Evolutionary conservation across 192 early-diverging fungal species (phyloP), one percentile per base, ranked within the genome.

Genomic region (Chytriomyces confervae): DNA sequence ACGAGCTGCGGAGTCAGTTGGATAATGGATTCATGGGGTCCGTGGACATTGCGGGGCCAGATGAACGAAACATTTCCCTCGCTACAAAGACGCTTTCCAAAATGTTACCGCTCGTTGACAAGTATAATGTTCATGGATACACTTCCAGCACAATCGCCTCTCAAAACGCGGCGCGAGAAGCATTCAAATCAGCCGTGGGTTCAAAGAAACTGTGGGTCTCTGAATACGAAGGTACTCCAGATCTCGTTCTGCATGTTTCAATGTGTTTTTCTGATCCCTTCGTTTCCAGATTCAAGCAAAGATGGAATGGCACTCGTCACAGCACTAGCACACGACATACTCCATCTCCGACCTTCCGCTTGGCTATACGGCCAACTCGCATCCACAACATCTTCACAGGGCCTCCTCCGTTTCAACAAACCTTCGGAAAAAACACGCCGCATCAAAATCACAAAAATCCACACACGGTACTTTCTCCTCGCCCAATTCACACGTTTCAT

Each of bases 401-500:
- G 36, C 36, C 36, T 36, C 36, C 36, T 36, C 36, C 36, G 36
- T 36, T 36, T 36, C 36, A 36, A 36, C 36, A 36, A 36, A 36
- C 36, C 36, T 1, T 36, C 36, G 0, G 36, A 36, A 36, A 36
- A 36, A 36, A 3, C 36, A 2, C 36, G 36, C 36, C 36, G 36
- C 36, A 1, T 36, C 36, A 36, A 36, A 23, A 18, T 27, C 61
- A 45, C 66, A 7, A 63, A 71, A 9, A 46, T 80, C 23, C 23
- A 16, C 18, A 23, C 51, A 2, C 69, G 66, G 43, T 67, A 69
- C 74, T 80, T 20, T 62, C 77, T 80, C n/a, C 73, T 71, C 47
- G 79, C 79, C 45, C 79, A 80, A 24, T 80, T 80, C 65, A 79
- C 79, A 24, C 65, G 79, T 4, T 80, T 79, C 66, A 79, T 80